Evolutionary conservation across 2,329 filamentous ascomycete genomes (phyloP).

Genomic region (Fusarium subtropicale): DNA sequence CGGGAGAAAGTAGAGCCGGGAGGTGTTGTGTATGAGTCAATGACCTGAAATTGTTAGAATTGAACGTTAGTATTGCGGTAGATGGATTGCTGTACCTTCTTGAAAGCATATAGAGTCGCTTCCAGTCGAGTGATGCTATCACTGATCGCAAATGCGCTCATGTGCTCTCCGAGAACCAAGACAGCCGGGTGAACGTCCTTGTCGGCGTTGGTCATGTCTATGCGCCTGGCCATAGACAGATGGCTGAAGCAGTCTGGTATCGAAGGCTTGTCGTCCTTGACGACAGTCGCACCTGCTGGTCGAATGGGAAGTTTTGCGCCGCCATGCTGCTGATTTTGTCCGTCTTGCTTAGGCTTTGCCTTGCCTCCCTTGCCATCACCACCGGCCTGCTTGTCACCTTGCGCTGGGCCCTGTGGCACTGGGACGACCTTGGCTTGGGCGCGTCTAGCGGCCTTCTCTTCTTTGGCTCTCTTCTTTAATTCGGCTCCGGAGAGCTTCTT

Average conservation of each 20-base stretch:
- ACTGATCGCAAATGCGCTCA: slow-evolving; percentile 87
- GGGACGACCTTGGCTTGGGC: slow-evolving; percentile 74
- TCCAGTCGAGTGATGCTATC: slow-evolving; percentile 91
- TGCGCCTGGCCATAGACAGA: slow-evolving; percentile 74
- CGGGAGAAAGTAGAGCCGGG: slow-evolving; percentile 85
- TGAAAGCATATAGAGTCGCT: slow-evolving; percentile 88
- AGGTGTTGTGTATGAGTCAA: slow-evolving; percentile 92
- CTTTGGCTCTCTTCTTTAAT: slow-evolving; percentile 88
- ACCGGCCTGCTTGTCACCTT: slow-evolving; percentile 52
- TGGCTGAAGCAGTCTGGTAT: slow-evolving; percentile 83
- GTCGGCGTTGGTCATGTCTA: slow-evolving; percentile 69
- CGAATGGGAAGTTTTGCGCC: slow-evolving; percentile 52
- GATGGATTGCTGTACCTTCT: slow-evolving; percentile 67
- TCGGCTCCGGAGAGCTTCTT: slow-evolving; percentile 79
- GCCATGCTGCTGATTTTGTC: slow-evolving; percentile 48
- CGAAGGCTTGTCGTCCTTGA: slow-evolving; percentile 68
- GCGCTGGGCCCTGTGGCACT: slow-evolving; percentile 55
- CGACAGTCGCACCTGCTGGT: slow-evolving; percentile 50
- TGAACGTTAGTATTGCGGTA: slow-evolving; percentile 13
- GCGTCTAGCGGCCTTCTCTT: slow-evolving; percentile 88
- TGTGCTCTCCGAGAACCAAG: slow-evolving; percentile 86
- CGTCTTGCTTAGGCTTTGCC: slow-evolving; percentile 61
- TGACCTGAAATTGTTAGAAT: slow-evolving; percentile 68
- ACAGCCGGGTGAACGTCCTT: slow-evolving; percentile 88
- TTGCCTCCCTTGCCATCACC: slow-evolving; percentile 61